Percentiles rank a stretch among this genome's conserved stretches.
Conservation (phyloP, 108 stramenopile genomes). For the Conticribra weissflogii region DNA sequence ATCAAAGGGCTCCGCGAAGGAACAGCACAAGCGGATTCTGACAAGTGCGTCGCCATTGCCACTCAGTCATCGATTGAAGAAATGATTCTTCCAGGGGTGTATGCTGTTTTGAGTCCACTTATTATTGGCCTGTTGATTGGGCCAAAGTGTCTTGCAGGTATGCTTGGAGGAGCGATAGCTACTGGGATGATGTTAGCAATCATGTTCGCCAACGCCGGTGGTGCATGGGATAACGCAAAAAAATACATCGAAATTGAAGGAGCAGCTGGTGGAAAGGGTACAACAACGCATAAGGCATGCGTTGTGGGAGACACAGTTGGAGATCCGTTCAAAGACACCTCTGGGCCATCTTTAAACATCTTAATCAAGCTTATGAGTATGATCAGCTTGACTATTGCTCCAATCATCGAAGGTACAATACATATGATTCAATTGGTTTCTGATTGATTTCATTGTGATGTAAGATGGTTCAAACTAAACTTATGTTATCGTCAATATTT, state of each 20-base stretch:
- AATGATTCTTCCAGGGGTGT: slow-evolving; percentile 96
- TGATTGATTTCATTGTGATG: too few relatives aligned
- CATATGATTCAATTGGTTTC: too few relatives aligned
- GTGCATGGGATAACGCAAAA: slow-evolving; percentile 99
- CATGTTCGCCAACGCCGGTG: slow-evolving; percentile 98
- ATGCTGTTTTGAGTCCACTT: slow-evolving; percentile 97
- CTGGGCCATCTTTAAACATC: slow-evolving; percentile 97
- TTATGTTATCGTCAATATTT: background rate
- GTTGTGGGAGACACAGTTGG: slow-evolving; percentile 98
- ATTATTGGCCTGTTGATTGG: slow-evolving; percentile 96
- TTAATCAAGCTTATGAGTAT: slow-evolving; percentile 99
- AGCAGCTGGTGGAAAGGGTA: slow-evolving; percentile 91
- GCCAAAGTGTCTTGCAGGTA: slow-evolving; percentile 92
- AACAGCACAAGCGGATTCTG: slow-evolving; percentile 90
- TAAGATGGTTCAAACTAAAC: too few relatives aligned
- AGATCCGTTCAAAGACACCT: slow-evolving; percentile 99
- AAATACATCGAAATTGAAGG: slow-evolving; percentile 97
- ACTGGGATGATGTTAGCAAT: slow-evolving; percentile 95
- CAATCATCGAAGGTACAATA: slow-evolving; percentile 89
- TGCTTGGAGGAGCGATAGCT: slow-evolving; percentile 92
- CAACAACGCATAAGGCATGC: slow-evolving; percentile 94
- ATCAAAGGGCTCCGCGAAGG: slow-evolving; percentile 88
- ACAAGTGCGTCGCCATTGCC: slow-evolving; percentile 96
- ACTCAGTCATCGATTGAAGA: slow-evolving; percentile 94
- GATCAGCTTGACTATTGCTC: slow-evolving; percentile 94